Base-by-base conservation (phyloP, 2,329 filamentous ascomycete genomes). In the Diaporthe humulicola region DNA sequence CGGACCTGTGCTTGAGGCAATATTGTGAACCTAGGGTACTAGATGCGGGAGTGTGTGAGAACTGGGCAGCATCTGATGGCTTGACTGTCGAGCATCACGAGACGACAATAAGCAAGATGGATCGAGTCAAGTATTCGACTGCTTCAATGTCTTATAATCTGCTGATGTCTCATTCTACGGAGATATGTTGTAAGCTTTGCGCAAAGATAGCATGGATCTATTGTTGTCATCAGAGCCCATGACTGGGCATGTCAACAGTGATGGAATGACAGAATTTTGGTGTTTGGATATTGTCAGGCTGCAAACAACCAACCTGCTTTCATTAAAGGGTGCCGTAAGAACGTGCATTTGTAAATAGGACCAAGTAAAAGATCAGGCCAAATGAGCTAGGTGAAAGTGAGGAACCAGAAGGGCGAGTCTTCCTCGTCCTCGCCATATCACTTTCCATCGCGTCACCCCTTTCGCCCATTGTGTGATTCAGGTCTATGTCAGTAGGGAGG, bases 401-500 rank as follows among this genome's bases (percentile, higher is more conserved):
- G 17, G 38, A 50, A 10, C 69, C 54, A 17, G 69, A 71, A 19
- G 54, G 38, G 33, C 54, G 54, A 38, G 9, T 58, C 40, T 48
- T 6, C 40, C 33, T 71, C 38, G 58, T 48, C 19, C 67, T 56
- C 28, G 40, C 69, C 6, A 58, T 58, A 4, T 71, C 69, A 48
- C n/a, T 17, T 14, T 60, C 8, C 54, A 71, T 71, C 19, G 58
- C 69, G 7, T 48, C 67, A 25, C 19, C 22, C 2, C 67, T 52
- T 25, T 70, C 58, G 4, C 67, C 67, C 52, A 48, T 58, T 19
- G 4, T 70, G n/a, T 57, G 33, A 25, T 25, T n/a, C 3, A 52
- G 67, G 19, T 52, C 67, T 25, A 70, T 10, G n/a, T 58, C 52
- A 14, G 25, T 48, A 25, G 28, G 45, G 4, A 70, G 8, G 28